Evolutionary conservation across 139 green algal genomes (phyloP).

Genomic region (Yamagishiella unicocca): DNA sequence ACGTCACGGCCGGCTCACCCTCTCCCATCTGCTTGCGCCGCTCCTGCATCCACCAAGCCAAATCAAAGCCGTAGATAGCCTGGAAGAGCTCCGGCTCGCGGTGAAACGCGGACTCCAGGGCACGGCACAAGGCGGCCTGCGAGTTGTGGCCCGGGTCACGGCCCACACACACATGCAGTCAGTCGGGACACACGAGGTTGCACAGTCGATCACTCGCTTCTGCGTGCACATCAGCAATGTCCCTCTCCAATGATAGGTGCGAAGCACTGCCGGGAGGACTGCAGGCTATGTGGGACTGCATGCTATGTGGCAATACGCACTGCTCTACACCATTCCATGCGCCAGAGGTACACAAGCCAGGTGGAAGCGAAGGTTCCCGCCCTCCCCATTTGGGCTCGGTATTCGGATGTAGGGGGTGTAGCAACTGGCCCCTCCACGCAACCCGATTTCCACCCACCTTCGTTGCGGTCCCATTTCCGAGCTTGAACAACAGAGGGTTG

Average conservation of each 20-base stretch:
- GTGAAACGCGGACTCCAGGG: neutral
- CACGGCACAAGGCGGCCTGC: neutral
- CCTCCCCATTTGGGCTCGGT: too few relatives aligned
- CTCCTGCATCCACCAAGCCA: neutral
- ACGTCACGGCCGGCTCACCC: neutral
- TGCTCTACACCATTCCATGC: too few relatives aligned
- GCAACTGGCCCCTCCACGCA: too few relatives aligned
- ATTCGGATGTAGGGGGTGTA: too few relatives aligned
- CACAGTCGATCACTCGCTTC: neutral
- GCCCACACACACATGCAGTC: neutral
- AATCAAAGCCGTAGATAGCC: neutral
- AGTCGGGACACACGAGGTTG: neutral
- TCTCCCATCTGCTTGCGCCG: neutral
- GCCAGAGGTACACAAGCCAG: too few relatives aligned
- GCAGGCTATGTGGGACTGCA: too few relatives aligned
- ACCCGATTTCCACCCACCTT: neutral
- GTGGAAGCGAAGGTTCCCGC: too few relatives aligned
- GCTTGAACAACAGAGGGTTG: neutral
- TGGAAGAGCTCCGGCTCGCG: conserved; percentile 21
- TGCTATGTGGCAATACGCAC: too few relatives aligned
- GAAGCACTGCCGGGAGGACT: too few relatives aligned
- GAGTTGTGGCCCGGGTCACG: neutral
- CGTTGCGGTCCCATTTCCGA: neutral
- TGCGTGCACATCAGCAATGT: neutral
- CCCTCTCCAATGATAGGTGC: too few relatives aligned